These are phyloP conservation scores for Selaginella tamariscina DNA, from an alignment of 75 land plant species.

Conservation along the genomic window DNA sequence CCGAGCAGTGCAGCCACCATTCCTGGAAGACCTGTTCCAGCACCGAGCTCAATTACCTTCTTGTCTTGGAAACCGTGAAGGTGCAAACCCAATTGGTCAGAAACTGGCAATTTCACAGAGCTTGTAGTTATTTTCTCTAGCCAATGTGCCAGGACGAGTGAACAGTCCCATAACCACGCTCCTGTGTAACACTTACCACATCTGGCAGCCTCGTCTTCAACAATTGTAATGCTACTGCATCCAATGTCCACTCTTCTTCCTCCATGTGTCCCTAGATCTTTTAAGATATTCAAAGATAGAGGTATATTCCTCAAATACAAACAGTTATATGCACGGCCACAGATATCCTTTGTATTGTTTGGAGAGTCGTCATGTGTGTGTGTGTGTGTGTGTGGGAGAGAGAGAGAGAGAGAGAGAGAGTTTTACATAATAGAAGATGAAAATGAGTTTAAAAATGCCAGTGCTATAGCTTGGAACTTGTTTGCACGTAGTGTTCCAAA, in stretches of 20 bases:
- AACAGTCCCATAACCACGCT: not conserved
- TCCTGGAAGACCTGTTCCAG: conserved; percentile 42
- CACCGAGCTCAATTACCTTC: conserved; percentile 36
- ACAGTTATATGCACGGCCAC: too few relatives aligned
- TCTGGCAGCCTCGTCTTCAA: not conserved
- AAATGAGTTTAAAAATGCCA: too few relatives aligned
- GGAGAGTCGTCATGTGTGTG: too few relatives aligned
- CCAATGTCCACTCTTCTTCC: not conserved
- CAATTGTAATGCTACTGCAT: not conserved
- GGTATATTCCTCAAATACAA: too few relatives aligned
- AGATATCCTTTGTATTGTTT: too few relatives aligned
- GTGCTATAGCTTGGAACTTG: too few relatives aligned
- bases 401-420: too few relatives aligned
- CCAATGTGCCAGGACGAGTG: not conserved
- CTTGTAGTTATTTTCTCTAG: not conserved
- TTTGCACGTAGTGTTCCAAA: too few relatives aligned
- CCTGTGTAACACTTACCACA: not conserved
- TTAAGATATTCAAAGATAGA: too few relatives aligned
- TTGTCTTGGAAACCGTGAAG: conserved; percentile 10
- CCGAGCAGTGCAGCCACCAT: conserved; percentile 28
- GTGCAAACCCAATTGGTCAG: not conserved
- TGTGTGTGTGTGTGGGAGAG: too few relatives aligned
- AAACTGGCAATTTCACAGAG: not conserved
- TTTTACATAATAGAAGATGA: too few relatives aligned
- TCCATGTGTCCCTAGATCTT: too few relatives aligned